A percentile compares a stretch with the other conserved stretches of the same genome.
phyloP scores from a whole-genome alignment of 441 rosid species.

The Geranium incanum region DNA sequence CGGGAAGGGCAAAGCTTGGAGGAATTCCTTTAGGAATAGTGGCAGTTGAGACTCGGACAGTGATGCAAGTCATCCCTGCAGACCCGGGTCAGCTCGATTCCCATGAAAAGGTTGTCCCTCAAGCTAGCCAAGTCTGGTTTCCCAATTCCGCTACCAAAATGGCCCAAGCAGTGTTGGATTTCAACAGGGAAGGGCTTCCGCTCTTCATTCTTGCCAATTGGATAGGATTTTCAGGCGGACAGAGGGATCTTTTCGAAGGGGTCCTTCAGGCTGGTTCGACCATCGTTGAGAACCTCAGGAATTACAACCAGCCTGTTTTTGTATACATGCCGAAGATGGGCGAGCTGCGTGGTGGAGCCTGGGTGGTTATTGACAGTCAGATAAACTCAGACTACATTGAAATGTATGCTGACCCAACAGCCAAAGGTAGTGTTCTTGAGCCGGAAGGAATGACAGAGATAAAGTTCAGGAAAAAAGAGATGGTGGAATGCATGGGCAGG shows the following conservation, averaged over 20 bases:
- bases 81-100: constrained; percentile 99
- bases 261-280: constrained; percentile 99
- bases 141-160: constrained; percentile 98
- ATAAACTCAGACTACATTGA: constrained; percentile 92
- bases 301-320: constrained; percentile 93
- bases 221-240: constrained; percentile 99
- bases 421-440: constrained; percentile 96
- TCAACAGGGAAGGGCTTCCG: constrained; percentile 92
- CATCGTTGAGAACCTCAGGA: constrained; percentile 94
- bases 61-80: constrained; percentile 96
- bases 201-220: constrained; percentile 97
- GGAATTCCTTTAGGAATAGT: constrained; percentile 97
- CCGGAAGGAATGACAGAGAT: constrained; percentile 98
- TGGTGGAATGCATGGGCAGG: constrained; percentile 96
- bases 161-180: constrained; percentile 95
- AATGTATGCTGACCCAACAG: constrained; percentile 96
- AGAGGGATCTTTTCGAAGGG: constrained; percentile 97
- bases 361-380: constrained; percentile 96
- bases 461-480: constrained; percentile 86
- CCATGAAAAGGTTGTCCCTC: constrained; percentile 94
- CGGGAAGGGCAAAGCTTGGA: constrained; percentile 98
- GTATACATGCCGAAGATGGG: constrained; percentile 98
- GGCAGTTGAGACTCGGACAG: constrained; percentile 99
- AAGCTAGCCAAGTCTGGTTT: constrained; percentile 99
- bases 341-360: constrained; percentile 99